A percentile compares a stretch with the other conserved stretches of the same genome.
These are phyloP conservation scores for Amanita polypyramis DNA, from an alignment of 768 basidiomycete species.

Conservation along the genomic window DNA sequence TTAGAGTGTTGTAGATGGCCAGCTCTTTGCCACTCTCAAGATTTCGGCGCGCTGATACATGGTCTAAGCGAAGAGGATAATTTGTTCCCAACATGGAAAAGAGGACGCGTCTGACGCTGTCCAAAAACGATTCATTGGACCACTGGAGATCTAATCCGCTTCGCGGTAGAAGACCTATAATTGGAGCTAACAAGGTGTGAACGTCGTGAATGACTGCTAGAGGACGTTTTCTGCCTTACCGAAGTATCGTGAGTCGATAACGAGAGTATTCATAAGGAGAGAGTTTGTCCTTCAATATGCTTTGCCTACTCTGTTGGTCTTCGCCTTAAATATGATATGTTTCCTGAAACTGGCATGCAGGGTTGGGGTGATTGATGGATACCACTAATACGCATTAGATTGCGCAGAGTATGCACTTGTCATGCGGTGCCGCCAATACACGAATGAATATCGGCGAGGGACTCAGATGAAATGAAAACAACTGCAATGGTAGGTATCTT, in stretches of 20 bases:
- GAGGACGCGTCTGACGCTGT: neutral
- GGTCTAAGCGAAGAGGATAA: neutral
- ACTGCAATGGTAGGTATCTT: neutral
- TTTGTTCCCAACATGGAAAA: neutral
- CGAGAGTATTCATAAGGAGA: neutral
- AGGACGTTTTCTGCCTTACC: neutral
- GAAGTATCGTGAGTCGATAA: neutral
- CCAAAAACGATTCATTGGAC: neutral
- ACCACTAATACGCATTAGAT: neutral
- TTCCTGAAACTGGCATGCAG: neutral
- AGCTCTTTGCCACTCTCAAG: neutral
- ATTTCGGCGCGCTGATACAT: neutral
- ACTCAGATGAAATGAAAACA: neutral
- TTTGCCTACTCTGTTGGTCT: no score
- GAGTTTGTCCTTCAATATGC: no score
- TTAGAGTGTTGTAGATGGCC: neutral
- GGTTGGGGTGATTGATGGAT: neutral
- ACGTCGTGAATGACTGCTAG: neutral
- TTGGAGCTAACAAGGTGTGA: neutral
- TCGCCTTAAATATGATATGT: no score
- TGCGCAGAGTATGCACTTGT: neutral
- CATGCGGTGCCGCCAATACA: neutral
- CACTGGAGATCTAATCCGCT: neutral
- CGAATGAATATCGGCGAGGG: neutral
- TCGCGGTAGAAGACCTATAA: neutral